Base-by-base conservation (phyloP, 1,139 yeast species). In the Lodderomyces parapsilosis region DNA sequence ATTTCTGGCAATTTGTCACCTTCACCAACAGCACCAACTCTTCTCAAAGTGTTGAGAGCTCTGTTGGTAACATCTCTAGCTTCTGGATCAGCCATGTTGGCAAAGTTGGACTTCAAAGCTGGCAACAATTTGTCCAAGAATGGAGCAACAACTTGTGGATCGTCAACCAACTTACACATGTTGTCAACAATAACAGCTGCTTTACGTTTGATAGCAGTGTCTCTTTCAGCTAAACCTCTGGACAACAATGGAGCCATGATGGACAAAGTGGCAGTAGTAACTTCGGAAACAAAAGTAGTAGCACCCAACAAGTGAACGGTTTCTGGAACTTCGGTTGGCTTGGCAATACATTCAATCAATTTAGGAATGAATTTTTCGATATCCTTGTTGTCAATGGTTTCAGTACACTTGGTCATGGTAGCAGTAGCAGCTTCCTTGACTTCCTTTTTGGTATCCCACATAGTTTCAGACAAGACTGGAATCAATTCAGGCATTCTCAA, bases 121-220 rank as follows among this genome's bases (percentile, higher is more conserved):
- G 99, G 99, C 79, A 89, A 86, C 68, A 93, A 83, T 70, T 85
- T 87, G 74, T 80, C 78, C 87, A 93, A 79, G 86, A 93, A 93
- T 60, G 99, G 99, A 80, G 98, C 98, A 77, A 93, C 96, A 67
- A 93, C 93, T 80, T 93, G 98, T 60, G 99, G 99, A 72, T 93
- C 99, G 68, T 93, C 98, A 78, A 93, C 99, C 76, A 93, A 88
- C 80, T 93, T 93, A 87, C 99, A 93, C 99, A 93, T 93, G 95
- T 93, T 93, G 75, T 93, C 99, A 64, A 91, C 87, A 75, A 93
- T 93, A 69, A 93, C 99, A 62, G 99, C 99, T 65, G 98, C 86
- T 83, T 93, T 93, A 83, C 99, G 91, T 87, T 93, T 93, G 81
- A 93, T 93, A 60, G 98, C 81, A 59, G 99, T 93, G 65, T 93